phyloP scores from a whole-genome alignment of 768 basidiomycete species.

The Hemileccinum impolitum region DNA sequence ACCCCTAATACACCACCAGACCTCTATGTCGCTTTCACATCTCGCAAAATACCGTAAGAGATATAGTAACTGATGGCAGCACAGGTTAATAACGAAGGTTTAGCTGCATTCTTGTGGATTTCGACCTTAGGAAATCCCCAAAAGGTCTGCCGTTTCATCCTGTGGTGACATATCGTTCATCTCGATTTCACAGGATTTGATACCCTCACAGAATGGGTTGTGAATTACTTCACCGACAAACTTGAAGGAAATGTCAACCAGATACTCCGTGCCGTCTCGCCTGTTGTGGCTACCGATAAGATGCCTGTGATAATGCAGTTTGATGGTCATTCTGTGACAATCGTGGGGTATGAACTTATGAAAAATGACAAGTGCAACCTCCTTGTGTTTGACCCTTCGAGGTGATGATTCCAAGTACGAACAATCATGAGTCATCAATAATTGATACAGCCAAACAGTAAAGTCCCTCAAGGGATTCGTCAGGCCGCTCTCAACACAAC shows the following conservation, averaged over 20 bases:
- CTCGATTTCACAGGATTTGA: slow-evolving; percentile 36
- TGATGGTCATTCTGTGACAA: slow-evolving; percentile 79
- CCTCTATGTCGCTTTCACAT: slow-evolving; percentile 74
- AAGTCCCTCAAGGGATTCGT: slow-evolving; percentile 11
- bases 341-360: slow-evolving; percentile 78
- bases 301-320: slow-evolving; percentile 86
- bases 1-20: slow-evolving; percentile 40
- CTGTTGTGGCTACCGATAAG: slow-evolving; percentile 55
- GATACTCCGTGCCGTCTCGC: slow-evolving; percentile 45
- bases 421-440: neutral
- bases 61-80: neutral
- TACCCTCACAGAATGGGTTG: slow-evolving; percentile 66
- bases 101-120: slow-evolving; percentile 66
- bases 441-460: slow-evolving; percentile 12
- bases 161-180: neutral
- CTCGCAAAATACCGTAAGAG: slow-evolving; percentile 77
- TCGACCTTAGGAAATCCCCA: slow-evolving; percentile 43
- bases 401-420: slow-evolving; percentile 36
- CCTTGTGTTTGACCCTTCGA: slow-evolving; percentile 75
- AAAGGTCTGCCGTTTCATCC: slow-evolving; percentile 37
- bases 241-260: slow-evolving; percentile 45
- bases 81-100: slow-evolving; percentile 1
- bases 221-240: slow-evolving; percentile 60
- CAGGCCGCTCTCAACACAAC: slow-evolving; percentile 18
- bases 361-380: slow-evolving; percentile 58